These are phyloP conservation scores for Coemansia sp. DNA, from an alignment of 192 early-diverging fungal species.

Conservation along the genomic window DNA sequence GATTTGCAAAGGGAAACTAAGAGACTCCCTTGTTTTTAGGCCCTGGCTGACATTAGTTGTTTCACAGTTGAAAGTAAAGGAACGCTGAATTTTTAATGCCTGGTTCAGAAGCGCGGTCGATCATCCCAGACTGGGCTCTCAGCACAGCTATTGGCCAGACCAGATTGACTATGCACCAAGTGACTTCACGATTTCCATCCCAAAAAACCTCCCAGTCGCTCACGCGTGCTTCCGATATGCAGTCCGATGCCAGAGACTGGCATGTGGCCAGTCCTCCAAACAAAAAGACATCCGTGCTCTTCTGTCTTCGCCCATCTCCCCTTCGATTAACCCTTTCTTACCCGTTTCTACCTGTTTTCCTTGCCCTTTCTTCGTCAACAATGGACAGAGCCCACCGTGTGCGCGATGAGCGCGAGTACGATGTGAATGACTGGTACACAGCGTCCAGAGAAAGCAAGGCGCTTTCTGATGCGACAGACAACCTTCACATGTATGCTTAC, in stretches of 20 bases:
- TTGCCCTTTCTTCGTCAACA: background rate
- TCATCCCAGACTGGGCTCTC: no score
- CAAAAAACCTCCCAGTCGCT: background rate
- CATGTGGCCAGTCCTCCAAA: background rate
- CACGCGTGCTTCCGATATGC: constrained; percentile 4
- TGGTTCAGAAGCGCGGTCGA: no score
- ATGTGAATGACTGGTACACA: constrained; percentile 38
- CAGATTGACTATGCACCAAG: background rate
- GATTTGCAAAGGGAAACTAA: constrained; percentile 1
- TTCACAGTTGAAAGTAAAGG: background rate
- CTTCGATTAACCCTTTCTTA: background rate
- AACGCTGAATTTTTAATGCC: background rate
- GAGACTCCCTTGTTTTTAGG: background rate
- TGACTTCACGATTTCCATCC: constrained; percentile 13
- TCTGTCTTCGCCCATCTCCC: background rate
- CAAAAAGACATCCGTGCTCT: background rate
- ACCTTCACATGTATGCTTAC: constrained; percentile 15
- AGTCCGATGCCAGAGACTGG: background rate
- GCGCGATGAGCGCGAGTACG: constrained; percentile 22
- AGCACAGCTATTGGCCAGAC: background rate
- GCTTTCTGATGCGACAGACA: constrained; percentile 20
- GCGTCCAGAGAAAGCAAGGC: constrained; percentile 37
- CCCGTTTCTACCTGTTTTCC: background rate
- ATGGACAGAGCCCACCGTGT: constrained; percentile 15
- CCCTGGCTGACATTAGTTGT: background rate